Evolutionary conservation across 75 land plant genomes (phyloP).

Genomic region (Chamaecyparis obtusa): DNA sequence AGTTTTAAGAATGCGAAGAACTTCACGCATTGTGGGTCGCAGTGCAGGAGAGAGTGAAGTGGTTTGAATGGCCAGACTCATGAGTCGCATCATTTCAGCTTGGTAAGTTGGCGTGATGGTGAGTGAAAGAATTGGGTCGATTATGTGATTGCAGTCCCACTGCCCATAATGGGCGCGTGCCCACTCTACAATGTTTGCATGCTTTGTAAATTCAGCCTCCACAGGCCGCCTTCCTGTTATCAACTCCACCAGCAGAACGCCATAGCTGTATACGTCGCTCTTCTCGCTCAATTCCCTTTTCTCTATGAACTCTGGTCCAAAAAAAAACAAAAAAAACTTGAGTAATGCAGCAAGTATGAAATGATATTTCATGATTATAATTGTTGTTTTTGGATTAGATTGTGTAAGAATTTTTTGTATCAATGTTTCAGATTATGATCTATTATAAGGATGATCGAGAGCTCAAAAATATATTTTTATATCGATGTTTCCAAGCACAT

Average conservation of each 20-base stretch:
- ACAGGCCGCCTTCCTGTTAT: constrained; percentile 61
- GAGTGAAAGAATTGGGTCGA: constrained; percentile 24
- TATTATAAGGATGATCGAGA: too few species aligned
- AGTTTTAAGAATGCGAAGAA: constrained; percentile 25
- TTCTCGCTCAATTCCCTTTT: constrained; percentile 26
- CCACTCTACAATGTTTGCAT: constrained; percentile 38
- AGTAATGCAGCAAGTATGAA: background rate
- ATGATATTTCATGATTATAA: too few species aligned
- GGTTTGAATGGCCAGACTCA: constrained; percentile 37
- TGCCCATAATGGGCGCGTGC: constrained; percentile 34
- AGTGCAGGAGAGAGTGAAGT: constrained; percentile 33
- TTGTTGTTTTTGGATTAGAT: too few species aligned
- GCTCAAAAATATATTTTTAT: too few species aligned
- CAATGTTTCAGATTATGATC: too few species aligned
- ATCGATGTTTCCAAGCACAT: too few species aligned
- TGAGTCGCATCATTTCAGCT: constrained; percentile 21
- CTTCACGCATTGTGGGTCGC: constrained; percentile 38
- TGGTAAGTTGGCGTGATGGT: background rate
- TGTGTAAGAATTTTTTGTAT: too few species aligned
- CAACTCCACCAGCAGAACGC: constrained; percentile 52
- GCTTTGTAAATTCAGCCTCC: constrained; percentile 32
- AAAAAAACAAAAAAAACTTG: background rate
- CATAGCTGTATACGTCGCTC: constrained; percentile 63
- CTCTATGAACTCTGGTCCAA: constrained; percentile 17
- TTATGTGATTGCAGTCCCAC: constrained; percentile 29